Percentiles rank a stretch among this genome's conserved stretches.
These are phyloP conservation scores for Botrytis squamosa DNA, from an alignment of 2,329 filamentous ascomycete genomes.

Conservation along the genomic window DNA sequence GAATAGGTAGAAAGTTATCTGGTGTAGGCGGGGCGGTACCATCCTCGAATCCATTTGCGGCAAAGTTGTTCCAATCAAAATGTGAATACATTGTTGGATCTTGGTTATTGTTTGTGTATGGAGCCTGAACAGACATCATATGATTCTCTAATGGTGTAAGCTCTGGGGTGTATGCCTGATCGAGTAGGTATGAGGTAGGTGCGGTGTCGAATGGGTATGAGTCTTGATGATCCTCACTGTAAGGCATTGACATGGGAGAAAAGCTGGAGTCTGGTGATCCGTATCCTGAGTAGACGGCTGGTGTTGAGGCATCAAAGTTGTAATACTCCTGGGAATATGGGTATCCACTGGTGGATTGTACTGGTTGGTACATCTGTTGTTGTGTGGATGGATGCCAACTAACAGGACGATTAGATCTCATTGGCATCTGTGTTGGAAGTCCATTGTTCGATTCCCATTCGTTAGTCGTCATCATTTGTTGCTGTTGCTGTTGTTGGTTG, in stretches of 20 bases:
- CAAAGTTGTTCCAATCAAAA: conserved; percentile 49
- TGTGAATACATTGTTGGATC: conserved; percentile 37
- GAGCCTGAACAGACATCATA: conserved; percentile 21
- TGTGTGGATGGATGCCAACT: conserved; percentile 74
- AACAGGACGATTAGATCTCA: conserved; percentile 55
- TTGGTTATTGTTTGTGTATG: conserved; percentile 26
- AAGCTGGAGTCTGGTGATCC: conserved; percentile 56
- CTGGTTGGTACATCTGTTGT: conserved; percentile 40
- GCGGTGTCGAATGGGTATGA: conserved; percentile 21
- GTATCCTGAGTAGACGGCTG: conserved; percentile 56
- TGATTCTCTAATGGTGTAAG: conserved; percentile 21
- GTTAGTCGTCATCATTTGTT: conserved; percentile 47
- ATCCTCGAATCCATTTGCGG: conserved; percentile 46
- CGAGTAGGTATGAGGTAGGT: conserved; percentile 23
- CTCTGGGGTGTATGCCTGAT: conserved; percentile 25
- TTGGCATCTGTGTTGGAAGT: conserved; percentile 31
- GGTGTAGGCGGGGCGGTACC: conserved; percentile 58
- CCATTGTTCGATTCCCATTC: conserved; percentile 42
- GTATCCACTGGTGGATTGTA: conserved; percentile 42
- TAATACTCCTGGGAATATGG: conserved; percentile 35
- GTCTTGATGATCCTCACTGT: conserved; percentile 34
- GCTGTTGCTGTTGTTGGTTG: conserved; percentile 36
- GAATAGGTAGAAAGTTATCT: conserved; percentile 54
- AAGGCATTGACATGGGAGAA: conserved; percentile 54
- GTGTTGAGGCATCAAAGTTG: conserved; percentile 41